Conservation (phyloP, 2,329 filamentous ascomycete species). For the Trichoderma simmonsii region DNA sequence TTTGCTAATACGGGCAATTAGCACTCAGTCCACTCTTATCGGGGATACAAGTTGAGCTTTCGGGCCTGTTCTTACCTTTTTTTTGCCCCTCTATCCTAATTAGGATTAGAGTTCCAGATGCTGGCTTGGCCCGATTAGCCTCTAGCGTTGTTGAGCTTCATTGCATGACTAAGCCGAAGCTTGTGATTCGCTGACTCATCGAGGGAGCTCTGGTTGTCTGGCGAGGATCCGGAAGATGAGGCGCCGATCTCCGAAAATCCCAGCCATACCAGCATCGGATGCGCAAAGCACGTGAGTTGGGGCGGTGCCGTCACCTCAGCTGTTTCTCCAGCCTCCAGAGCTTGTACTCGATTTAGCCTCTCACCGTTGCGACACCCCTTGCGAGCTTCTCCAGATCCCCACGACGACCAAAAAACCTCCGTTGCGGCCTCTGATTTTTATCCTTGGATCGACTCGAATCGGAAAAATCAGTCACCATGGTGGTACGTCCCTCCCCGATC, state of each 20-base stretch:
- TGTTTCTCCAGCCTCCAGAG: slow-evolving; percentile 16
- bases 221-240: not conserved
- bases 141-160: not conserved
- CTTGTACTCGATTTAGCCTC: slow-evolving; percentile 8
- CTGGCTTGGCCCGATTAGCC: not conserved
- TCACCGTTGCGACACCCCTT: slow-evolving; percentile 18
- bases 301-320: slow-evolving; percentile 17
- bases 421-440: not conserved
- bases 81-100: slow-evolving; percentile 12
- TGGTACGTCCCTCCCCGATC: slow-evolving; percentile 29
- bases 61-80: not conserved
- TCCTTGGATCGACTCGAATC: not conserved
- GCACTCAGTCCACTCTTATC: slow-evolving; percentile 10
- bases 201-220: not conserved
- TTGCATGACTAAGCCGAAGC: not conserved
- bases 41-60: not conserved
- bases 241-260: slow-evolving; percentile 9
- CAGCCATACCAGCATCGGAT: not conserved
- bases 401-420: not conserved
- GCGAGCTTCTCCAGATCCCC: not conserved
- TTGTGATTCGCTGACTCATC: slow-evolving; percentile 9
- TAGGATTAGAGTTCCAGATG: not conserved
- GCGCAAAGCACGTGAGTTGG: slow-evolving; percentile 9
- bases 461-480: slow-evolving; percentile 29
- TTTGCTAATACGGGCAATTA: not conserved